Conservation (phyloP, 2,329 filamentous ascomycete species). For the Thielaviopsis musarum region DNA sequence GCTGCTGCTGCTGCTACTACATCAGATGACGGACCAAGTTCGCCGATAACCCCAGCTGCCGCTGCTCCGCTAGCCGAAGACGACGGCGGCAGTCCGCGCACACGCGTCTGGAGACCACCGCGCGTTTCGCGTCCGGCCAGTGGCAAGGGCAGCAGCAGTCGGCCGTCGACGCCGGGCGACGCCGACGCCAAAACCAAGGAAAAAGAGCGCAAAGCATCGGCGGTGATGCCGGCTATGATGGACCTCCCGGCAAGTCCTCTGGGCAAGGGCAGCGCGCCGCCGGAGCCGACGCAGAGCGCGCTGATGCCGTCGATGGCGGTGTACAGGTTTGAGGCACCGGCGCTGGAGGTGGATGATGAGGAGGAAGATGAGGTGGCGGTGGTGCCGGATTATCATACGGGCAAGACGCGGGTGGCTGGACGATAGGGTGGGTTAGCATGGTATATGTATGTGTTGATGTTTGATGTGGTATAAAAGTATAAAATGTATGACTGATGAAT, state of each 20-base stretch:
- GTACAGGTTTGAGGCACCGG: neutral
- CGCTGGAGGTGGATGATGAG: slow-evolving; percentile 6
- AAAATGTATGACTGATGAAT: neutral
- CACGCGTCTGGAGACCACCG: slow-evolving; percentile 2
- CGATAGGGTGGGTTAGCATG: too few relatives aligned
- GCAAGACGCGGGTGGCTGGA: neutral
- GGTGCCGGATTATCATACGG: slow-evolving; percentile 7
- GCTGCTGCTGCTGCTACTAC: too few relatives aligned
- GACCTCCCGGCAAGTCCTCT: neutral
- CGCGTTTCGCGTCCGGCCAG: slow-evolving; percentile 1
- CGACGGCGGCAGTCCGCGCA: neutral
- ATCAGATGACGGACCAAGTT: neutral
- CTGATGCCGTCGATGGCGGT: slow-evolving; percentile 7
- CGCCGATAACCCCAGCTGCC: neutral
- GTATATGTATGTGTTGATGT: too few relatives aligned
- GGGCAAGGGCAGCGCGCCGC: slow-evolving; percentile 5
- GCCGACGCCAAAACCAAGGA: neutral
- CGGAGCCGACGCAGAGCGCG: slow-evolving; percentile 9
- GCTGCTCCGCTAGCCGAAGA: neutral
- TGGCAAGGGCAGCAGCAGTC: neutral
- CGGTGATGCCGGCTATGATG: too few relatives aligned
- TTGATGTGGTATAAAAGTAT: neutral
- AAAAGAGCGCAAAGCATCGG: neutral
- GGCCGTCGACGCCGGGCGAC: neutral
- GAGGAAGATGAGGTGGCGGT: slow-evolving; percentile 3